Evolutionary conservation across 306 rosid species (phyloP).

Genomic region (Acmispon strigosus): DNA sequence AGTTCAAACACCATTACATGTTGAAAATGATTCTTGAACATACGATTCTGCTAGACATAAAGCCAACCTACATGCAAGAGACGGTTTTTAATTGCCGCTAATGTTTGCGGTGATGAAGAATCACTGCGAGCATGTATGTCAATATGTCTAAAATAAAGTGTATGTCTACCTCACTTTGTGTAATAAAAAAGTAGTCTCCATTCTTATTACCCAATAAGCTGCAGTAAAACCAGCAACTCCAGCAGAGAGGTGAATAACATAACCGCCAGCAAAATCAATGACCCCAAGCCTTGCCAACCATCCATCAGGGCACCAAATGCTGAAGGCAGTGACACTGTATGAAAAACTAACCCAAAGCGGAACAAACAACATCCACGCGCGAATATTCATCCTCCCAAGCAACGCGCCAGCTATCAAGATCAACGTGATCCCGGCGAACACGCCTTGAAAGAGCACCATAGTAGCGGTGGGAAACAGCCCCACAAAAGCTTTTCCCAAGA

Average conservation of each 20-base stretch:
- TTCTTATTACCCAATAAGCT: slow-evolving; percentile 43
- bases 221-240: slow-evolving; percentile 52
- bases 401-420: slow-evolving; percentile 41
- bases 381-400: slow-evolving; percentile 47
- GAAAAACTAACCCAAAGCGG: slow-evolving; percentile 47
- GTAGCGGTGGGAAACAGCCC: slow-evolving; percentile 44
- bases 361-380: slow-evolving; percentile 52
- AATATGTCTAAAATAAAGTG: no score
- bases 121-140: no score
- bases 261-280: slow-evolving; percentile 48
- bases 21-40: no score
- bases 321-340: slow-evolving; percentile 34
- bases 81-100: no score
- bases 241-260: slow-evolving; percentile 40
- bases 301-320: slow-evolving; percentile 45
- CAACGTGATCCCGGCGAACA: slow-evolving; percentile 42
- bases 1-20: background rate
- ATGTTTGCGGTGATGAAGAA: no score
- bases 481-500: slow-evolving; percentile 30
- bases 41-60: no score
- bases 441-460: slow-evolving; percentile 42
- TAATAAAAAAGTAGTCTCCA: no score
- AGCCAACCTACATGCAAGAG: no score
- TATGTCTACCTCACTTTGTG: no score
- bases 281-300: slow-evolving; percentile 45